Base-by-base conservation (phyloP, 1,284 basidiomycete genomes). In the Naganishia sp. region DNA sequence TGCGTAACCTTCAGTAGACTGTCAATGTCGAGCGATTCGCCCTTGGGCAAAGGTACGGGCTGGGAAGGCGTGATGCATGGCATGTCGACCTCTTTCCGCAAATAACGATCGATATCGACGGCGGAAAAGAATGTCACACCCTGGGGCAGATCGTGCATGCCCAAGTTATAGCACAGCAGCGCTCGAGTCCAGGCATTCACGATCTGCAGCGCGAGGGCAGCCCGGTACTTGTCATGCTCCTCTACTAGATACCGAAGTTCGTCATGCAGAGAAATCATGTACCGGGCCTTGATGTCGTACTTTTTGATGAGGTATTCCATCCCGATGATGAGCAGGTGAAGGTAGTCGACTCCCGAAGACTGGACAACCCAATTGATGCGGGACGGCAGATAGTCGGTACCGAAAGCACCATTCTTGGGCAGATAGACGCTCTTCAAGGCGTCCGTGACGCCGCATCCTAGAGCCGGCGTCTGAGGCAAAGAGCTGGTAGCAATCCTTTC, bases 291-390 rank as follows among this genome's bases (percentile, higher is more conserved):
- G 77, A 99, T 97, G 72, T 86, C 82, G 81, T 96, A 98, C 61
- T 85, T 87, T 60, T 80, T 76, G 69, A 89, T 87, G 23, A 99
- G 85, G 78, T 97, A 86, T 69, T 95, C 88, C 94, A 99, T 98
- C 1, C 93, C 86, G 33, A 94, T 90, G 74, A 99, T 93, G 66
- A 99, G 86, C 55, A 99, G 86, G 75, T 99, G 95, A 15, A 99
- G 86, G 75, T 99, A 99, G 80, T 99, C 95, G 49, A 99, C 95
- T 23, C 95, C 96, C 0, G 93, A 97, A 7, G 93, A 96, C 77
- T 99, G 96, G 7, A 99, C 96, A 56, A 96, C 96, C 96, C 96
- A 99, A 77, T 99, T 99, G 81, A 99, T 95, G 31, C 95, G 86
- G 15, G 92, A 95, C 0, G 96, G 90, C 85, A 99, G 90, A 79